Base-by-base conservation (phyloP, 805 yeast species). In the Barnettozyma populi region DNA sequence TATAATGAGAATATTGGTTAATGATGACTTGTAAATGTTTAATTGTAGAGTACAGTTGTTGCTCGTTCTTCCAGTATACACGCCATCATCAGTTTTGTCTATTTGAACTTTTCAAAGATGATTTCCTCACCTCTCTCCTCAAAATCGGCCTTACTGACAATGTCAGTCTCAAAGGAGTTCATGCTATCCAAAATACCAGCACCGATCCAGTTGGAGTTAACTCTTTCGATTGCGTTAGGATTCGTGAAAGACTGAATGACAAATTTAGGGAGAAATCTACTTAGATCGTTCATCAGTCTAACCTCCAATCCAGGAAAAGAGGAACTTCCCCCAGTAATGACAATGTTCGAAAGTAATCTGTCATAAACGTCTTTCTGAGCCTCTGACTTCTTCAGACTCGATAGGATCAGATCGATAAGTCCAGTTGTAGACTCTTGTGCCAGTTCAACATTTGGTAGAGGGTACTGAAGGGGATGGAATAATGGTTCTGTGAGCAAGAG, bases 161-260 rank as follows among this genome's bases (percentile, higher is more conserved):
- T 86, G 67, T 79, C 72, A 61, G 82, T 89, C 58, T 87, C 95
- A 71, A 86, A 86, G 4, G 89, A 82, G 45, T 90, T 92, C 65
- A 86, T 73, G 23, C 86, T 79, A 7, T 90, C 80, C 46, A 86
- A 70, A 27, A 87, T 84, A 52, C 86, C 77, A 4, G 92, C 92
- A 16, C 95, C 95, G 40, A 86, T 75, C 92, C 94, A 86, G 4
- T 85, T 74, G 32, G 86, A 78, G 59, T 76, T 78, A 48, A 74
- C 71, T 59, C 95, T 74, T 63, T 86, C 95, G 41, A 72, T 69
- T 8, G 79, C 61, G 52, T 75, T 76, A 29, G 90, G 90, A 11
- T 79, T 78, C 6, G 88, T 80, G 56, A 80, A 86, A 31, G 84
- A 53, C 41, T 55, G 60, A 27, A 58, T 53, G 44, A 82, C 82